Conservation (phyloP, 192 early-diverging fungal genomes). For the Coemansia asiatica region DNA sequence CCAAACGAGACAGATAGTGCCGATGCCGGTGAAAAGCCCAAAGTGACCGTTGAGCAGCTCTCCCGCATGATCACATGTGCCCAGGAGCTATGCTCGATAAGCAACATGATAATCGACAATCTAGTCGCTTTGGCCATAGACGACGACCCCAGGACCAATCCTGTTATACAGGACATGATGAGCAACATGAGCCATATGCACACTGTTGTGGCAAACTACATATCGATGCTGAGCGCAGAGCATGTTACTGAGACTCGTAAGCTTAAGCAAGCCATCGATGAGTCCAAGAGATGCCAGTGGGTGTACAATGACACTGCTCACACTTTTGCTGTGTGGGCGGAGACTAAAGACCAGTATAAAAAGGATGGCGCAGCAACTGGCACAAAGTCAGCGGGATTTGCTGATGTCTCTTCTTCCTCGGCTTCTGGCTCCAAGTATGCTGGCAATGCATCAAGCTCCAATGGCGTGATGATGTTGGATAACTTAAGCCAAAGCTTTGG, state of each 20-base stretch:
- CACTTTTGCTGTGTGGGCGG: background rate
- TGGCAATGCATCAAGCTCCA: too few species aligned
- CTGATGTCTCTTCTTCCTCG: background rate
- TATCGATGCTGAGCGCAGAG: constrained; percentile 3
- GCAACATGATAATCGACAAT: constrained; percentile 34
- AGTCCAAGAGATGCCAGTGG: constrained; percentile 10
- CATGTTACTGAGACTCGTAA: background rate
- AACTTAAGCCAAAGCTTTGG: background rate
- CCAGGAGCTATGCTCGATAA: constrained; percentile 20
- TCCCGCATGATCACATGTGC: constrained; percentile 13
- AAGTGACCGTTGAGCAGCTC: constrained; percentile 6
- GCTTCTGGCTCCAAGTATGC: too few species aligned
- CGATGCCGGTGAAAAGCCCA: background rate
- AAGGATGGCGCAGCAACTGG: background rate
- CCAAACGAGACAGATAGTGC: background rate
- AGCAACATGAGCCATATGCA: constrained; percentile 6
- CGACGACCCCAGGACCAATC: constrained; percentile 23
- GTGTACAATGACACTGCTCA: constrained; percentile 12
- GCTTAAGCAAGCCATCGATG: constrained; percentile 16
- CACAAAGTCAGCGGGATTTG: background rate
- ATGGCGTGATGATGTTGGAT: background rate
- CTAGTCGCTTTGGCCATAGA: constrained; percentile 18
- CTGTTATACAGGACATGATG: constrained; percentile 21
- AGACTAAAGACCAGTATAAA: background rate
- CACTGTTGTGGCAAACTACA: constrained; percentile 9